Evolutionary conservation across 495 filamentous ascomycete genomes (phyloP), one percentile per base, ranked within the genome.

Genomic region (Aspergillus diversus): DNA sequence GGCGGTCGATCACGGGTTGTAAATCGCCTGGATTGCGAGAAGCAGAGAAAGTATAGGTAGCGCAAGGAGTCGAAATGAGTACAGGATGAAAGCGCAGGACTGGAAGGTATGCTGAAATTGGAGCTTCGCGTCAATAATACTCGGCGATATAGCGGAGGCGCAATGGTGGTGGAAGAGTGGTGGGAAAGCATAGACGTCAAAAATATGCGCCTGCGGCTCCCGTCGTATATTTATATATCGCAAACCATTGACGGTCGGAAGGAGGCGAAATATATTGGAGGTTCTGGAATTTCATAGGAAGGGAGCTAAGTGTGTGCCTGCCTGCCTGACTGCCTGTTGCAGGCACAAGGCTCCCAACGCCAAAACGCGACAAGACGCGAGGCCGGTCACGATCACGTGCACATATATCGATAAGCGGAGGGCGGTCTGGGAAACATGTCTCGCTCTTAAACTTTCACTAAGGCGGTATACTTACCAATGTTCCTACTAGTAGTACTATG

Each of bases 311-410:
- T 27, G 9, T 50, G 47, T 27, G 47, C 21, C 47, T 49, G 8
- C 39, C 39, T 43, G 47, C 47, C 46, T 51, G 56, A 59, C 39
- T 64, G 60, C 60, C 60, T 63, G 60, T 6, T 15, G 21, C 31
- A 61, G 59, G 59, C 59, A 51, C 42, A 56, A 50, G 60, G 34
- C 55, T 46, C 37, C 55, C 21, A 46, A 31, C 17, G 42, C 52
- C 70, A 71, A 68, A 63, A 75, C 75, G 77, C 66, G 75, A 75
- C 72, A 66, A 71, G 73, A 77, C 77, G 75, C 77, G 77, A 66
- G 54, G 61, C 64, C 9, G 27, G 61, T 59, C 60, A 59, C 8
- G 34, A 59, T 77, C 77, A 78, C 74, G 73, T 77, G 77, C 9
- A 5, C 8, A 7, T 7, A 13, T 57, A 63, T 43, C 51, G 52